These are phyloP conservation scores for Symmetrospora coprosmae DNA, from an alignment of 768 basidiomycete genomes.

Conservation along the genomic window DNA sequence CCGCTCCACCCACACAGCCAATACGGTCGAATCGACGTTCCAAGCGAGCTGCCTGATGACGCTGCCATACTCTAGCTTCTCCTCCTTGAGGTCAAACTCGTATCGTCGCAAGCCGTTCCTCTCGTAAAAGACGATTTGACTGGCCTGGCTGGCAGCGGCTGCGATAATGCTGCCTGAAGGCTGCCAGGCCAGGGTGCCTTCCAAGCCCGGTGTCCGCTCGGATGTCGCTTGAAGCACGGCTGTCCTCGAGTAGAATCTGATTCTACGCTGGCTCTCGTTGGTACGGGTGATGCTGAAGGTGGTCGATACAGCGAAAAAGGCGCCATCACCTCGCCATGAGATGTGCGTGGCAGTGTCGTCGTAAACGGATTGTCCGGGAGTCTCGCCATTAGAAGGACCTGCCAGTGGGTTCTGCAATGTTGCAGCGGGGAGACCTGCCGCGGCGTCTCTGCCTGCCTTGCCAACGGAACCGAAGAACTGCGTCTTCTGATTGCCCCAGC, in stretches of 20 bases:
- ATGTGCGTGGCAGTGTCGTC: slow-evolving; percentile 62
- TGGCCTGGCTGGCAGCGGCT: slow-evolving; percentile 65
- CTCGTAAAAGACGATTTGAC: slow-evolving; percentile 74
- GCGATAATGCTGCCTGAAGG: slow-evolving; percentile 79
- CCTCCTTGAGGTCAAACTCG: slow-evolving; percentile 53
- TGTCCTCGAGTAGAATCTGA: slow-evolving; percentile 64
- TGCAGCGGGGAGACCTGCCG: slow-evolving; percentile 23
- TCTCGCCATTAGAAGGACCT: too few species aligned
- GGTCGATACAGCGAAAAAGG: slow-evolving; percentile 66
- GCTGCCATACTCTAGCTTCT: slow-evolving; percentile 47
- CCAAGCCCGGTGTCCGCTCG: slow-evolving; percentile 67
- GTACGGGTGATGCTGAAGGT: slow-evolving; percentile 27
- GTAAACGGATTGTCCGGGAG: slow-evolving; percentile 43
- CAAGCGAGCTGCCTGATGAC: slow-evolving; percentile 62
- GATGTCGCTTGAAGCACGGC: slow-evolving; percentile 67
- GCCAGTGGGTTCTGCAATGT: neutral
- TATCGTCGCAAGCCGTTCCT: slow-evolving; percentile 84
- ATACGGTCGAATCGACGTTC: slow-evolving; percentile 74
- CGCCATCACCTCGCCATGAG: slow-evolving; percentile 86
- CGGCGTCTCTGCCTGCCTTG: slow-evolving; percentile 55
- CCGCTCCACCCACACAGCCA: slow-evolving; percentile 70
- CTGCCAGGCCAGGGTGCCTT: slow-evolving; percentile 66
- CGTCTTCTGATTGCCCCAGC: slow-evolving; percentile 93
- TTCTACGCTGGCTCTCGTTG: slow-evolving; percentile 41
- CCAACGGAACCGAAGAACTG: slow-evolving; percentile 95